Percentiles rank a stretch among this genome's conserved stretches.
Conservation (phyloP, 306 rosid species). For the Cucurbita ficifolia region DNA sequence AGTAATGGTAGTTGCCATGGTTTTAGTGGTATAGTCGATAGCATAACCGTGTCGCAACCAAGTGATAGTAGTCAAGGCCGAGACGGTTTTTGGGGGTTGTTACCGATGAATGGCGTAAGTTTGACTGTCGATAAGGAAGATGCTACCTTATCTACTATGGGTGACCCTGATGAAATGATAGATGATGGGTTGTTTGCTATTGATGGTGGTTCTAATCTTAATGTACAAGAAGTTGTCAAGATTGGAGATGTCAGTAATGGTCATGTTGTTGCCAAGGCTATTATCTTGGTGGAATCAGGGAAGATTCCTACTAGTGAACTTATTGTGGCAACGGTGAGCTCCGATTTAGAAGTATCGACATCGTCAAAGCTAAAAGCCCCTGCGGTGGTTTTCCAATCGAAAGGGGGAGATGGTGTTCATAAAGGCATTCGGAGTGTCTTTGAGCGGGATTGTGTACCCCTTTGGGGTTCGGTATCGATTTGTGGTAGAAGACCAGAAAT, state of each 20-base stretch:
- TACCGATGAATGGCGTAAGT: constrained; percentile 12
- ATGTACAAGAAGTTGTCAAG: constrained; percentile 22
- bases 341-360: constrained; percentile 15
- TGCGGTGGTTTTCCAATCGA: constrained; percentile 24
- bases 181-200: constrained; percentile 11
- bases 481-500: constrained; percentile 44
- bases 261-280: constrained; percentile 33
- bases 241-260: constrained; percentile 21
- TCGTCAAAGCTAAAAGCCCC: constrained; percentile 20
- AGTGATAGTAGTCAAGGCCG: constrained; percentile 2
- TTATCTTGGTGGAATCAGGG: constrained; percentile 35
- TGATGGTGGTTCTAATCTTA: constrained; percentile 13
- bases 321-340: constrained; percentile 28
- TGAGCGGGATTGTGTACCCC: constrained; percentile 39
- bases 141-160: constrained; percentile 10
- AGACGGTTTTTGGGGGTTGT: constrained; percentile 6
- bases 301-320: constrained; percentile 33
- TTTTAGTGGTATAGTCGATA: constrained; percentile 8
- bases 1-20: constrained; percentile 17
- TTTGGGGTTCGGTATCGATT: constrained; percentile 46
- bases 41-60: constrained; percentile 10
- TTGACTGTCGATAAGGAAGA: constrained; percentile 12
- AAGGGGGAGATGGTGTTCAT: constrained; percentile 12
- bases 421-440: constrained; percentile 22
- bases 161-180: constrained; percentile 12